Conservation (phyloP, 2,329 filamentous ascomycete genomes). For the Hawksworthiomyces lignivorus region DNA sequence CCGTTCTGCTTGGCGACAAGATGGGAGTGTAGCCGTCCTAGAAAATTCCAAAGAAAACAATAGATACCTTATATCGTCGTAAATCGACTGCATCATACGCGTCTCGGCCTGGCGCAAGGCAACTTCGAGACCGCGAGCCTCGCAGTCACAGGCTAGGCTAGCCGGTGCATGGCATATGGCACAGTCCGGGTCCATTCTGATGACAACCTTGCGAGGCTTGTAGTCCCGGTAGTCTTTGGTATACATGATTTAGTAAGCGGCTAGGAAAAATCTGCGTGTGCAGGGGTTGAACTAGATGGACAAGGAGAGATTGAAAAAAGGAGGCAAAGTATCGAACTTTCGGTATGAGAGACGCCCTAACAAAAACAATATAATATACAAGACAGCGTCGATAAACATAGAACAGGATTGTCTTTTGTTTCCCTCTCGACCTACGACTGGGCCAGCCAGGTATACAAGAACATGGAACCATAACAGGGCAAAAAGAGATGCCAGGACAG, state of each 20-base stretch:
- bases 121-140: conserved; percentile 56
- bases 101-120: conserved; percentile 57
- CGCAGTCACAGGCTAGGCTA: conserved; percentile 53
- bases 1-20: conserved; percentile 10
- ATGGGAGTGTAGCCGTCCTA: too few relatives aligned
- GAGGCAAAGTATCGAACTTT: too few relatives aligned
- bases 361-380: conserved; percentile 20
- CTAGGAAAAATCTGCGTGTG: too few relatives aligned
- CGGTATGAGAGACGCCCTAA: conserved; percentile 18
- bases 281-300: too few relatives aligned
- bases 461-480: conserved; percentile 12
- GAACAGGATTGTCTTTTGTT: too few relatives aligned
- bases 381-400: too few relatives aligned
- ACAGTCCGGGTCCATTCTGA: conserved; percentile 63
- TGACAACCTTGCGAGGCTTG: conserved; percentile 39
- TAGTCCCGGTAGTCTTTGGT: conserved; percentile 33
- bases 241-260: conserved; percentile 40
- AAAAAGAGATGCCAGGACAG: conserved; percentile 10
- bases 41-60: background rate
- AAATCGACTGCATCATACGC: conserved; percentile 55
- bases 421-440: conserved; percentile 11
- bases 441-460: conserved; percentile 15
- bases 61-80: conserved; percentile 49
- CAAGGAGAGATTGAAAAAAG: conserved; percentile 7
- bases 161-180: conserved; percentile 58